Conservation (phyloP, 2,329 filamentous ascomycete genomes). For the Scopulariopsis brevicaulis region DNA sequence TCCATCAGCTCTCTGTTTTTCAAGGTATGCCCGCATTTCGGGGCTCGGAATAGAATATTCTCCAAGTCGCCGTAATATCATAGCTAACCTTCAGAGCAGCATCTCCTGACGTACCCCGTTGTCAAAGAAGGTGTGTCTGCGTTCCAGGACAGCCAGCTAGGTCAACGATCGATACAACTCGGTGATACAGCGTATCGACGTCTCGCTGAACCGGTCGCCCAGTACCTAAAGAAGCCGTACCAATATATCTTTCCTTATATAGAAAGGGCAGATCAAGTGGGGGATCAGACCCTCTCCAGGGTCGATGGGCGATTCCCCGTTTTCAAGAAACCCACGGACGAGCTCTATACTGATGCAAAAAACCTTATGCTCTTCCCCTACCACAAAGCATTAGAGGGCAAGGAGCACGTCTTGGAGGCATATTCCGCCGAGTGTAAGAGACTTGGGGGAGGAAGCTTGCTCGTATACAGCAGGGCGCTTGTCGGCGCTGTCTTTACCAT, state of each 20-base stretch:
- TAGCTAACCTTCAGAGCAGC: slow-evolving; percentile 34
- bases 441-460: slow-evolving; percentile 48
- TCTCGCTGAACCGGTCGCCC: slow-evolving; percentile 67
- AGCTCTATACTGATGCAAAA: slow-evolving; percentile 55
- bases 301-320: slow-evolving; percentile 62
- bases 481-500: slow-evolving; percentile 58
- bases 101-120: slow-evolving; percentile 74
- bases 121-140: slow-evolving; percentile 67
- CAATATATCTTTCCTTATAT: slow-evolving; percentile 78
- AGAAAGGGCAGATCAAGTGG: slow-evolving; percentile 66
- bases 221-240: slow-evolving; percentile 70
- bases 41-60: too few species aligned
- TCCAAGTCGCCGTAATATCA: not conserved
- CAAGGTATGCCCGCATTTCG: slow-evolving; percentile 22
- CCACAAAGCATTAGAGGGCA: slow-evolving; percentile 48
- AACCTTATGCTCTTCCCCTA: slow-evolving; percentile 50
- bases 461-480: slow-evolving; percentile 60
- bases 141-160: slow-evolving; percentile 73
- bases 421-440: slow-evolving; percentile 52
- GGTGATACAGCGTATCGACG: slow-evolving; percentile 64
- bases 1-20: slow-evolving; percentile 36
- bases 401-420: slow-evolving; percentile 46
- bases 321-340: slow-evolving; percentile 64
- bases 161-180: slow-evolving; percentile 69
- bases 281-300: slow-evolving; percentile 57